phyloP scores from a whole-genome alignment of 805 yeast genomes.

The Saccharomycopsis synnaedendra region DNA sequence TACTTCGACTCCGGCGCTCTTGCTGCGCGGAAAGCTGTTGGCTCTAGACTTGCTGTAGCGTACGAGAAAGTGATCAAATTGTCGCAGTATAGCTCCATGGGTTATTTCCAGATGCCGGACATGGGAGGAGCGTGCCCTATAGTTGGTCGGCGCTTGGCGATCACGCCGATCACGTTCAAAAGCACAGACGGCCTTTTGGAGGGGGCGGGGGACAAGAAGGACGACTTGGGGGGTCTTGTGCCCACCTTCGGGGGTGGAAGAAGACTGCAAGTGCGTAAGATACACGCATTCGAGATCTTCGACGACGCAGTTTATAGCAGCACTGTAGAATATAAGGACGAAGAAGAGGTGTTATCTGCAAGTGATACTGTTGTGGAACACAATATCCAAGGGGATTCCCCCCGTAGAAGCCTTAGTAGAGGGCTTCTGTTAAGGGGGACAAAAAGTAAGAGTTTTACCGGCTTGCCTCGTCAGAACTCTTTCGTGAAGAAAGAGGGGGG shows the following conservation, averaged over 20 bases:
- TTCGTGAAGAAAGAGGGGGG: not conserved
- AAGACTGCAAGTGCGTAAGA: constrained; percentile 21
- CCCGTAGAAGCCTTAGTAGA: not conserved
- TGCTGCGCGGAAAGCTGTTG: constrained; percentile 6
- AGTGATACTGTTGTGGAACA: not conserved
- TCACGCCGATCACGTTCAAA: constrained; percentile 13
- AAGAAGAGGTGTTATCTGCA: not conserved
- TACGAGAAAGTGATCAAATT: constrained; percentile 15
- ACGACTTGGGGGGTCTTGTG: not conserved
- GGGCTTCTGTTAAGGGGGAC: not conserved
- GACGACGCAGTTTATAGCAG: constrained; percentile 48
- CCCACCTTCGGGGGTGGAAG: constrained; percentile 1
- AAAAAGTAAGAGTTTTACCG: constrained; percentile 6
- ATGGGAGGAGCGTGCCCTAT: constrained; percentile 16
- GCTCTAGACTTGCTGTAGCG: constrained; percentile 15
- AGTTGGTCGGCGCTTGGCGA: constrained; percentile 9
- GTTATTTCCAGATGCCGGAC: constrained; percentile 15
- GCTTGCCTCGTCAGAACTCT: not conserved
- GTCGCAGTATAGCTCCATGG: constrained; percentile 15
- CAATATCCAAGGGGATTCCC: not conserved
- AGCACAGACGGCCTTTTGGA: constrained; percentile 6
- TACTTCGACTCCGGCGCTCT: not conserved
- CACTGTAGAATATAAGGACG: not conserved
- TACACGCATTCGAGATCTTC: constrained; percentile 51
- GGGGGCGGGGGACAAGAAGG: constrained; percentile 1